Evolutionary conservation across 768 basidiomycete species (phyloP).

Genomic region (Nidularia pulvinata): DNA sequence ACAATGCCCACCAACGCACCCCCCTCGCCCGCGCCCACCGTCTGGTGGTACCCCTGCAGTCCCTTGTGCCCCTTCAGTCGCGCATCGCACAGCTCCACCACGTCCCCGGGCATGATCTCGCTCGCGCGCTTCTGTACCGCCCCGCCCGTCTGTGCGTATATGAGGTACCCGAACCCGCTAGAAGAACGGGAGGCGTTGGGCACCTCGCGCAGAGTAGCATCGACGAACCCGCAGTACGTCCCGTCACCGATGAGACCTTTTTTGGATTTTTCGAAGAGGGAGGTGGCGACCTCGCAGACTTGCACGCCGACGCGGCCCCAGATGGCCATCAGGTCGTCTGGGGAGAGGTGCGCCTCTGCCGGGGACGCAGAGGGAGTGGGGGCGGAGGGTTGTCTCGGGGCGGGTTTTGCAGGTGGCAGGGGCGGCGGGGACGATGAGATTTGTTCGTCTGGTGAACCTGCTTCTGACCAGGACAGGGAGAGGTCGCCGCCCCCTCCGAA

Average conservation of each 20-base stretch:
- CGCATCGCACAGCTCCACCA: conserved; percentile 75
- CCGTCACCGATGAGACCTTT: conserved; percentile 83
- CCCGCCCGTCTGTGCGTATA: conserved; percentile 70
- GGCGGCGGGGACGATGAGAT: conserved; percentile 17
- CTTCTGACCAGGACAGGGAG: conserved; percentile 68
- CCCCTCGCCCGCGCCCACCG: conserved; percentile 34
- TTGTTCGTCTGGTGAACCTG: conserved; percentile 19
- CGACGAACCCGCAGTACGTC: conserved; percentile 77
- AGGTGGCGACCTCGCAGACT: conserved; percentile 68
- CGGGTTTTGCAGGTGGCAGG: conserved; percentile 12
- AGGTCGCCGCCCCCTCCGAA: conserved; percentile 46
- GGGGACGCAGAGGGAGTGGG: conserved; percentile 6
- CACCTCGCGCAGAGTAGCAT: conserved; percentile 63
- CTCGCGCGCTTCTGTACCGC: conserved; percentile 72
- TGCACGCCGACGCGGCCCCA: conserved; percentile 78
- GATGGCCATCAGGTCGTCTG: conserved; percentile 69
- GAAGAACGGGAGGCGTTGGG: conserved; percentile 51
- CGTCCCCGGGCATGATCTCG: conserved; percentile 87
- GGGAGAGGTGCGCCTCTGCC: conserved; percentile 35
- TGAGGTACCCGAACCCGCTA: conserved; percentile 64
- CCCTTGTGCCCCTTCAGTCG: conserved; percentile 81
- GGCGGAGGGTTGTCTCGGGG: neutral
- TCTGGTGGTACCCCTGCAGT: conserved; percentile 70
- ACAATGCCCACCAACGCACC: conserved; percentile 75
- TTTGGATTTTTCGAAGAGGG: conserved; percentile 75